Conservation (phyloP, 1,139 yeast genomes). For the Suhomyces panamericanus region DNA sequence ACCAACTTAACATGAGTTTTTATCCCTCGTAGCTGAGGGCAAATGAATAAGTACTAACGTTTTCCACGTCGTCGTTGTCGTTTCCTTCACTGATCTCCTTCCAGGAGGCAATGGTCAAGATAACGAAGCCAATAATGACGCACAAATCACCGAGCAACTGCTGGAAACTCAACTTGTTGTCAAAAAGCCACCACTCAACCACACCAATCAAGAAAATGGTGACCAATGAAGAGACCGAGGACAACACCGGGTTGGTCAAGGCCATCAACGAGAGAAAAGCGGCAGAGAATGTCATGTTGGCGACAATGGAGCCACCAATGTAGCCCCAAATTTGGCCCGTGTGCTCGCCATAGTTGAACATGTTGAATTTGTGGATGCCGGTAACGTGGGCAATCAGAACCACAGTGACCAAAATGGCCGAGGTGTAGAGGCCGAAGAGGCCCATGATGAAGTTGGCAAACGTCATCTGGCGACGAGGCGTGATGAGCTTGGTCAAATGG, state of each 20-base stretch:
- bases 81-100: conserved; percentile 67
- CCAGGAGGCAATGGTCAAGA: conserved; percentile 75
- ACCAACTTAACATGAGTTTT: no score
- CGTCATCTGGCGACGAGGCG: conserved; percentile 50
- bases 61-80: conserved; percentile 56
- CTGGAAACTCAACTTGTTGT: conserved; percentile 46
- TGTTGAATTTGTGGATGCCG: conserved; percentile 59
- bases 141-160: conserved; percentile 59
- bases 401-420: conserved; percentile 48
- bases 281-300: conserved; percentile 71
- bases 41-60: conserved; percentile 45
- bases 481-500: conserved; percentile 43
- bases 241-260: conserved; percentile 80
- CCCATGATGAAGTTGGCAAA: conserved; percentile 51
- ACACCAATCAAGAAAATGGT: conserved; percentile 80
- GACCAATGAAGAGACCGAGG: conserved; percentile 77
- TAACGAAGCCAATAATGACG: conserved; percentile 64
- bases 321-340: conserved; percentile 43
- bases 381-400: conserved; percentile 53
- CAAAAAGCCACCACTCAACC: conserved; percentile 74
- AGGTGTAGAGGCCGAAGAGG: conserved; percentile 61
- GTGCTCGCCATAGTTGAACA: conserved; percentile 49
- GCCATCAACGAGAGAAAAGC: conserved; percentile 79
- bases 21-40: conserved; percentile 38
- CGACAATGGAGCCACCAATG: conserved; percentile 51